A percentile compares a stretch with the other conserved stretches of the same genome.
These are phyloP conservation scores for Apiospora malaysiana DNA, from an alignment of 2,329 filamentous ascomycete genomes.

Conservation along the genomic window DNA sequence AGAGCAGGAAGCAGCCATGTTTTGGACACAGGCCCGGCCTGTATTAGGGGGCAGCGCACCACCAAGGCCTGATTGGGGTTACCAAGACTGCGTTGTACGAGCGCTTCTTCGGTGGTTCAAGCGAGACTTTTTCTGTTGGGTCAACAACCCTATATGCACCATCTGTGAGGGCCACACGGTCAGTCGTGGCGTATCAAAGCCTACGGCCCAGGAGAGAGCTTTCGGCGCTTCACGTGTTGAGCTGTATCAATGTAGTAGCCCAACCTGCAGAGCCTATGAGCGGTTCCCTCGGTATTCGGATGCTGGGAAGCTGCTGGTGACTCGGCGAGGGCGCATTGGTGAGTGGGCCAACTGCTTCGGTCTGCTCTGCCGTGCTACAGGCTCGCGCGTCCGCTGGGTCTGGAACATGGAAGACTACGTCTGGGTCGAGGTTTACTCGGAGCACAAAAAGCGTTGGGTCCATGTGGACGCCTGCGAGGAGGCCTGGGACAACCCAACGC, in stretches of 20 bases:
- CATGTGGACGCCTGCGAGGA: constrained; percentile 96
- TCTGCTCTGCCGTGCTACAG: constrained; percentile 95
- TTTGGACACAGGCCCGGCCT: background rate
- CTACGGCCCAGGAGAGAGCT: background rate
- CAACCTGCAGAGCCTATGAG: background rate
- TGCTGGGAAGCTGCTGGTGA: constrained; percentile 90
- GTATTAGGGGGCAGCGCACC: background rate
- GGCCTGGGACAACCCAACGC: constrained; percentile 89
- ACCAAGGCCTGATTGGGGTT: constrained; percentile 86
- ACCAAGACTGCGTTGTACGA: constrained; percentile 77
- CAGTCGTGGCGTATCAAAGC: background rate
- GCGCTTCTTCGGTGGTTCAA: constrained; percentile 84
- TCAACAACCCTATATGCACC: constrained; percentile 91
- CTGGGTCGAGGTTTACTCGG: constrained; percentile 97
- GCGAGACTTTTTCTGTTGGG: constrained; percentile 91
- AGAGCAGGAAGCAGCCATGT: background rate
- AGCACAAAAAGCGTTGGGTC: constrained; percentile 93
- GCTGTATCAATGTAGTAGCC: background rate
- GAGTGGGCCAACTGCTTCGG: constrained; percentile 99
- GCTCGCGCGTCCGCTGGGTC: constrained; percentile 91
- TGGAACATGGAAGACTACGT: constrained; percentile 98
- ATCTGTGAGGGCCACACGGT: background rate
- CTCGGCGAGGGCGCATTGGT: constrained; percentile 82
- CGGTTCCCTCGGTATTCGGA: constrained; percentile 81
- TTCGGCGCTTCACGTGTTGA: background rate